Base-by-base conservation (phyloP, 306 rosid species). In the Gastrolobium villosum region DNA sequence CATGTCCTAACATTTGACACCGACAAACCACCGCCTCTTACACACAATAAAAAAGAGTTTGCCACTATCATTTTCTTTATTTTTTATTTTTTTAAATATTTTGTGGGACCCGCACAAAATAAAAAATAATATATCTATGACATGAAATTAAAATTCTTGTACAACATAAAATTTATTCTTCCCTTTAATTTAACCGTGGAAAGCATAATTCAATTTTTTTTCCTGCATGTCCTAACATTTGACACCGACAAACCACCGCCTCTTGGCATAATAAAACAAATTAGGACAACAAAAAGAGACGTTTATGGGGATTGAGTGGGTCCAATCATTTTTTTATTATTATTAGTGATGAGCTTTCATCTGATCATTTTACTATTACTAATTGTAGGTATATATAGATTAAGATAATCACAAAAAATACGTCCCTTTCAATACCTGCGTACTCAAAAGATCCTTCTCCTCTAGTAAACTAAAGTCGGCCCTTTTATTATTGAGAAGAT, bases 11-110 rank as follows among this genome's bases (percentile, higher is more conserved):
- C n/a, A n/a, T n/a, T 39, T 67, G 62, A 67, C 0, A 26, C 14
- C 10, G 59, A 67, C 72, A 57, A 67, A 37, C 76, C 76, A 66
- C 80, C 71, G 5, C 65, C 72, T 14, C 43, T 9, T 48, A n/a
- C n/a, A n/a, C n/a, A n/a, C n/a, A n/a, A n/a, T n/a, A n/a, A n/a
- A n/a, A n/a, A n/a, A n/a, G n/a, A n/a, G n/a, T n/a, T n/a, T n/a
- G n/a, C n/a, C n/a, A n/a, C n/a, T n/a, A n/a, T n/a, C n/a, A n/a
- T n/a, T n/a, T n/a, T n/a, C n/a, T n/a, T n/a, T n/a, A n/a, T n/a
- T n/a, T n/a, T n/a, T n/a, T n/a, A n/a, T n/a, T n/a, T n/a, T n/a
- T n/a, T n/a, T n/a, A n/a, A n/a, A n/a, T n/a, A n/a, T n/a, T n/a
- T n/a, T n/a, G n/a, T n/a, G n/a, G n/a, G n/a, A n/a, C n/a, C n/a